Percentiles rank a stretch among this genome's conserved stretches.
These are phyloP conservation scores for Adenanthera pavonina DNA, from an alignment of 306 rosid species.

Conservation along the genomic window DNA sequence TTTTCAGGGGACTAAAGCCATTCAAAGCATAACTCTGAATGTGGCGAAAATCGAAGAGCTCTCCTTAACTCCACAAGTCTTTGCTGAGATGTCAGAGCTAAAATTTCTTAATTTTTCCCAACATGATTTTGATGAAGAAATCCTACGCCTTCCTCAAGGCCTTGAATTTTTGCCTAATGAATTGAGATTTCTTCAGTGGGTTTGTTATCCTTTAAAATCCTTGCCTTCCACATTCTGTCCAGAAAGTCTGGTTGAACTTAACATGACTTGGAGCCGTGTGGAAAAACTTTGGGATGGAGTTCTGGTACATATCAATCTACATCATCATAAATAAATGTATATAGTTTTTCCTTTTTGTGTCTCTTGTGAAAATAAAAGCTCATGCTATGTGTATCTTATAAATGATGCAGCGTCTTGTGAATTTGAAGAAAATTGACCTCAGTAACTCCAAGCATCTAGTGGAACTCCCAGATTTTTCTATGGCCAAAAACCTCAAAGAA, in stretches of 20 bases:
- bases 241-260: not conserved
- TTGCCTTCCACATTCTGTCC: not conserved
- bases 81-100: not conserved
- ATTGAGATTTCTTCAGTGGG: constrained; percentile 3
- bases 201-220: not conserved
- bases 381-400: not conserved
- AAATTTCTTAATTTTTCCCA: constrained; percentile 4
- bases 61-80: not conserved
- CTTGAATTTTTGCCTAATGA: constrained; percentile 8
- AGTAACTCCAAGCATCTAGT: constrained; percentile 20
- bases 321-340: not conserved
- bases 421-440: constrained; percentile 16
- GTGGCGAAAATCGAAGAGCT: not conserved
- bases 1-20: constrained; percentile 10
- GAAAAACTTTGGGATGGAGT: constrained; percentile 14
- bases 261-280: not conserved
- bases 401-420: constrained; percentile 5
- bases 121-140: not conserved
- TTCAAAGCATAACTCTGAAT: not conserved
- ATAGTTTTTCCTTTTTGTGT: not conserved
- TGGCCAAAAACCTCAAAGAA: constrained; percentile 5
- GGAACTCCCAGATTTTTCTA: constrained; percentile 24
- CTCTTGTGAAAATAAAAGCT: not conserved
- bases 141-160: not conserved
- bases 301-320: not conserved